A percentile compares a stretch with the other conserved stretches of the same genome.
These are phyloP conservation scores for Pichia phayaonensis DNA, from an alignment of 805 yeast genomes.

Conservation along the genomic window DNA sequence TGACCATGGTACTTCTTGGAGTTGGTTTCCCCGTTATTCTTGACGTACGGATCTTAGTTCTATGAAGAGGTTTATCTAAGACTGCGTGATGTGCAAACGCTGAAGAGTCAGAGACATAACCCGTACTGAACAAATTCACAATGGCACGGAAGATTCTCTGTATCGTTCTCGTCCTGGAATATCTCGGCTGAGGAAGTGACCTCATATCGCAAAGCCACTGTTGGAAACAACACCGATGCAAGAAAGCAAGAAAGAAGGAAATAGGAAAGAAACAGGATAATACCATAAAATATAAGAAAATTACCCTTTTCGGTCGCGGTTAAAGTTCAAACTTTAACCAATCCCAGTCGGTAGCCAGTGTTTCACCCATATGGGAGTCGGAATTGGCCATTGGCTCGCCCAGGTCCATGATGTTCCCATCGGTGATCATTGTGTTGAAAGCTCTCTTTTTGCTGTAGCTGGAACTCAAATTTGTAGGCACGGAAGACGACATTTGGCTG, in stretches of 20 bases:
- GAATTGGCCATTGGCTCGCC: conserved; percentile 16
- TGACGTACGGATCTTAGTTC: conserved; percentile 26
- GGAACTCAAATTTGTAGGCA: not conserved
- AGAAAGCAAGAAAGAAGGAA: not conserved
- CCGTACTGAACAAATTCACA: conserved; percentile 25
- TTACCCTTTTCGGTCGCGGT: not conserved
- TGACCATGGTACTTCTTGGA: conserved; percentile 20
- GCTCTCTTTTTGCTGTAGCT: conserved; percentile 6
- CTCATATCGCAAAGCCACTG: conserved; percentile 22
- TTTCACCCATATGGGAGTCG: conserved; percentile 27
- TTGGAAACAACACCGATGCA: not conserved
- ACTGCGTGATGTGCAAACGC: conserved; percentile 21
- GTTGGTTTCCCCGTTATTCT: conserved; percentile 26
- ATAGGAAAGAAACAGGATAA: not conserved
- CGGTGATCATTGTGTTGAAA: conserved; percentile 2
- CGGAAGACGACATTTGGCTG: not conserved
- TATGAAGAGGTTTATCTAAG: conserved; percentile 17
- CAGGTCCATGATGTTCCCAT: conserved; percentile 7
- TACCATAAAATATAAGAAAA: too few species aligned
- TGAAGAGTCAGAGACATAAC: conserved; percentile 29
- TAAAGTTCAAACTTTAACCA: conserved; percentile 29
- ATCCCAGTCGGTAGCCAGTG: conserved; percentile 30
- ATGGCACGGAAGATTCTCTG: conserved; percentile 28
- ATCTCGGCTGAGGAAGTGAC: conserved; percentile 31
- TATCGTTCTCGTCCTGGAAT: conserved; percentile 27